A percentile compares a stretch with the other conserved stretches of the same genome.
Conservation (phyloP, 2,329 filamentous ascomycete genomes). For the Neonectria hederae region DNA sequence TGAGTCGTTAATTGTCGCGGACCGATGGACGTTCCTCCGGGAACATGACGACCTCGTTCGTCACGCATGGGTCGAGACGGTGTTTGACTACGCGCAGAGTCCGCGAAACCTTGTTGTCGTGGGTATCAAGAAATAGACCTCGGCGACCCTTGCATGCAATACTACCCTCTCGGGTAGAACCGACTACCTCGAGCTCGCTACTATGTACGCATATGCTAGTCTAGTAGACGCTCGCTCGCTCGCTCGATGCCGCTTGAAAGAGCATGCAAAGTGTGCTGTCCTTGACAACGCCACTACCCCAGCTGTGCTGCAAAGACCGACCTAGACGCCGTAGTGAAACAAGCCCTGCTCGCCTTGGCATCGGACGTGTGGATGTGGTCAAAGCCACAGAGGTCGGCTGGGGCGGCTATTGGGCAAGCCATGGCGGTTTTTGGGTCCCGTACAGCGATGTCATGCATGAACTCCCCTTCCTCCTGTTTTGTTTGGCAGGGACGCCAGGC, state of each 20-base stretch:
- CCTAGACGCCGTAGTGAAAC: constrained; percentile 21
- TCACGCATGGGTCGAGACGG: constrained; percentile 89
- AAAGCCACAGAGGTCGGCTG: constrained; percentile 27
- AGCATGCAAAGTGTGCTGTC: constrained; percentile 24
- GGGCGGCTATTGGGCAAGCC: constrained; percentile 32
- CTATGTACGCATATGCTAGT: background rate
- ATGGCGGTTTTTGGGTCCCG: constrained; percentile 20
- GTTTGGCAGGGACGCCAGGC: constrained; percentile 4
- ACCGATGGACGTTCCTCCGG: constrained; percentile 86
- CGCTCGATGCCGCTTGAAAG: constrained; percentile 8
- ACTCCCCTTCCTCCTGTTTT: constrained; percentile 25
- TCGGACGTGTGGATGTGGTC: constrained; percentile 19
- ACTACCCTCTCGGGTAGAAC: constrained; percentile 5
- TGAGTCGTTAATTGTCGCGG: constrained; percentile 88
- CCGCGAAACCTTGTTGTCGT: constrained; percentile 94
- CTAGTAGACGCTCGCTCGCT: background rate
- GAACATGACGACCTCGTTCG: constrained; percentile 78
- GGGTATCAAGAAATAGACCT: constrained; percentile 75
- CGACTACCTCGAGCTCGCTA: background rate
- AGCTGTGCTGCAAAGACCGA: constrained; percentile 20
- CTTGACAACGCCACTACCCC: constrained; percentile 7
- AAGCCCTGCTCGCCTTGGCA: constrained; percentile 21
- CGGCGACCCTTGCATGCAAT: constrained; percentile 8
- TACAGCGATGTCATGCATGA: constrained; percentile 43
- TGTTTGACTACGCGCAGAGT: constrained; percentile 88